phyloP scores from a whole-genome alignment of 176 grass and related monocot species.

The Ananas comosus region DNA sequence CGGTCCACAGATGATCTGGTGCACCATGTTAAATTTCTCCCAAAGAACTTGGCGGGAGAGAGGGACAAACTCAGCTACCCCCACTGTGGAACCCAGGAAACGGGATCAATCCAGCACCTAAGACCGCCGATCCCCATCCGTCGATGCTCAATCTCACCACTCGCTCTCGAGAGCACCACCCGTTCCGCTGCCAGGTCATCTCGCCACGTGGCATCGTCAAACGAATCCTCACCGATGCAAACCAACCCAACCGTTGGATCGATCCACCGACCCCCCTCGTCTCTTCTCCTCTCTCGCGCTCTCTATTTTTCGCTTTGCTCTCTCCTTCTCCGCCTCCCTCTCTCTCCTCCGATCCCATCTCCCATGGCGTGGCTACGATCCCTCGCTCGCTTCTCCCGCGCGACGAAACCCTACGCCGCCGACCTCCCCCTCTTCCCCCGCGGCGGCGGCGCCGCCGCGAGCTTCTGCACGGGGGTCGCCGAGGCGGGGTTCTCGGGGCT shows the following conservation, averaged over 20 bases:
- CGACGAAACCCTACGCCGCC: neutral
- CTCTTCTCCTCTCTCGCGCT: too few species aligned
- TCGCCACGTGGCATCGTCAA: slow-evolving; percentile 12
- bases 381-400: slow-evolving; percentile 10
- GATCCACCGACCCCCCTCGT: too few species aligned
- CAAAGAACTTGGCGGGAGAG: neutral
- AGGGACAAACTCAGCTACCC: too few species aligned
- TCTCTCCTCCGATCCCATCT: slow-evolving; percentile 15
- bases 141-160: slow-evolving; percentile 11
- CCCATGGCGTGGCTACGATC: slow-evolving; percentile 25
- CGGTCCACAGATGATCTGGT: too few species aligned
- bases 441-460: slow-evolving; percentile 2
- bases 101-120: too few species aligned
- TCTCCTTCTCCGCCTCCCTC: slow-evolving; percentile 24
- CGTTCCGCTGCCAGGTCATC: neutral
- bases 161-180: too few species aligned
- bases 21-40: too few species aligned
- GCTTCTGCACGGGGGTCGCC: neutral
- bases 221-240: neutral
- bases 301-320: neutral
- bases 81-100: too few species aligned
- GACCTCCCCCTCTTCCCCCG: slow-evolving; percentile 4
- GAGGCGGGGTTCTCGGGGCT: slow-evolving; percentile 38
- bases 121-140: neutral
- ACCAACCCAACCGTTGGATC: too few species aligned